A percentile compares a stretch with the other conserved stretches of the same genome.
These are phyloP conservation scores for Hyaloscypha variabilis DNA, from an alignment of 495 filamentous ascomycete species.

Conservation along the genomic window DNA sequence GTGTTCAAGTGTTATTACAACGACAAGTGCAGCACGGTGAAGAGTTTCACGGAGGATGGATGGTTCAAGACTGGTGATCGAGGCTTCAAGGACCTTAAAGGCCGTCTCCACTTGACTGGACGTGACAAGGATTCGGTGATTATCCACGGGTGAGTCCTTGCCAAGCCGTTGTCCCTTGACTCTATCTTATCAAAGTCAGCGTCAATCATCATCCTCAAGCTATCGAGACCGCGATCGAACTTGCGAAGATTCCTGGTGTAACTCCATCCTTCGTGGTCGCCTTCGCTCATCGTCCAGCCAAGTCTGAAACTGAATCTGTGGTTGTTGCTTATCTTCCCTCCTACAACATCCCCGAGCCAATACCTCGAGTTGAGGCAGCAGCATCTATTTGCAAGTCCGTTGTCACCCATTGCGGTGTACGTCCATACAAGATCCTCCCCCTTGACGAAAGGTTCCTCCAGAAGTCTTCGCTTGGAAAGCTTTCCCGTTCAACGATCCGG, in stretches of 20 bases:
- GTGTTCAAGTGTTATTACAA: conserved; percentile 79
- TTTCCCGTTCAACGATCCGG: conserved; percentile 46
- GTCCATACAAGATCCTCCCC: conserved; percentile 29
- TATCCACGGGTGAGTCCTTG: conserved; percentile 22
- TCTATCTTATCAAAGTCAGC: conserved; percentile 19
- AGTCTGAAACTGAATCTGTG: conserved; percentile 40
- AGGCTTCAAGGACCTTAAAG: conserved; percentile 52
- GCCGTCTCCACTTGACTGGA: conserved; percentile 71
- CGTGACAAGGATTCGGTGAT: conserved; percentile 84
- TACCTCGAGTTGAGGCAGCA: conserved; percentile 5
- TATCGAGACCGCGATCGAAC: conserved; percentile 46
- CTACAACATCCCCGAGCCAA: conserved; percentile 14
- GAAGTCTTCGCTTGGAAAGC: conserved; percentile 51
- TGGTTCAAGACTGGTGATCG: conserved; percentile 85
- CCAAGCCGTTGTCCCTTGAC: neutral
- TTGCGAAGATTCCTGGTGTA: conserved; percentile 35
- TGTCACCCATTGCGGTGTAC: conserved; percentile 31
- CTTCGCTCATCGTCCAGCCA: conserved; percentile 35
- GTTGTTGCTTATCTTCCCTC: conserved; percentile 40
- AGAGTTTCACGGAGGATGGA: conserved; percentile 70
- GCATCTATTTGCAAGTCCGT: conserved; percentile 18
- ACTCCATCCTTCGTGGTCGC: conserved; percentile 9
- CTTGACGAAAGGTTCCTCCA: conserved; percentile 27
- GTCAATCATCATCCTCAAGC: conserved; percentile 48
- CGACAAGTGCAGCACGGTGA: conserved; percentile 58